Evolutionary conservation across 192 early-diverging fungal genomes (phyloP), one percentile per base, ranked within the genome.

Genomic region (Coemansia sp.): DNA sequence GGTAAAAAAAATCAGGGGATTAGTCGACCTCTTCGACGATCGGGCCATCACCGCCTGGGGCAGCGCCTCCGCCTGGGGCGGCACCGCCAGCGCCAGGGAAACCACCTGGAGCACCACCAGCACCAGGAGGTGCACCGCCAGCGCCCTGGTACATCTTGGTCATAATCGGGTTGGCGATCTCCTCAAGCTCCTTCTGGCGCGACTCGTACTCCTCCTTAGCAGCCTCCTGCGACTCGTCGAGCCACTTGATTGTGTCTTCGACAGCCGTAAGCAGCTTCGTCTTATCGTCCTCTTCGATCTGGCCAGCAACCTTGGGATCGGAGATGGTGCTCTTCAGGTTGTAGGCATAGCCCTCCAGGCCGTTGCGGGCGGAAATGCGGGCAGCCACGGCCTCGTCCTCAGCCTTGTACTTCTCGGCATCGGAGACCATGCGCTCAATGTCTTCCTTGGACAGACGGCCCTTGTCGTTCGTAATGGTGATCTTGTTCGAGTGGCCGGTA

Each of bases 401-500:
- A 65, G 88, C 92, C 88, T 93, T 93, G 90, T 90, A 93, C 87
- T 94, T 93, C 75, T 95, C 93, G 71, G 93, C 93, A 47, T 97
- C 93, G 60, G 73, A 62, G 49, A 98, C 91, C 93, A 97, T 95
- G 74, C 94, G 93, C 82, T 98, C 95, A 73, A 98, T 97, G 70
- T 97, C 94, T 75, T 97, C 97, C 89, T 97, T 95, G 65, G 93
- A 90, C 60, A 98, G 88, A 74, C 94, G 91, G 61, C 95, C 95
- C 88, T 96, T 95, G 88, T 96, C 94, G 88, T 96, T 94, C 86
- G 94, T 95, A 87, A 98, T 95, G 82, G 94, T 96, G 82, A 97
- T 96, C 88, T 94, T 97, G 88, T 95, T 94, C 71, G 90, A 88
- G 69, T 88, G 86, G 60, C 93, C 93, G 62, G 93, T 96, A 69